Base-by-base conservation (phyloP, 441 rosid genomes). In the Pelargonium fulgidum region DNA sequence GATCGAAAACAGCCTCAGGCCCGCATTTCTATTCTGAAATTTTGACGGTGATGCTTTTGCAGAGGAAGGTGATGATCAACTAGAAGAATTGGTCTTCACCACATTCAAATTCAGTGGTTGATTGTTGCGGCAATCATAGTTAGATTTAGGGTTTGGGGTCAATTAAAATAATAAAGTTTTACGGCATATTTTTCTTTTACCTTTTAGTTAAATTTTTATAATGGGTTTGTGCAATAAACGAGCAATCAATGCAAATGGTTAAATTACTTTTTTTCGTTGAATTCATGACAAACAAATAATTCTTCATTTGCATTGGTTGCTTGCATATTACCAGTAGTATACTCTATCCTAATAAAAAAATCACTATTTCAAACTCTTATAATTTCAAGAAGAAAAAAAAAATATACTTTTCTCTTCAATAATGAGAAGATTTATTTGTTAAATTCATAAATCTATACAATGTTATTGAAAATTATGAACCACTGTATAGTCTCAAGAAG, bases 51-150 rank as follows among this genome's bases (percentile, higher is more conserved):
- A 24, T 24, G 29, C 29, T 24, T 24, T 24, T 24, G 29, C 29
- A 24, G 29, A 24, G 2, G 29, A 54, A 17, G 61, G 19, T 6
- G 61, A 54, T 14, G 11, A 54, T 17, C 29, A 24, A 3, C 29
- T 1, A 24, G 61, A 14, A 54, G 22, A 54, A 54, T 54, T 54
- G 61, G 61, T 13, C 61, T 54, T 54, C 7, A 17, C 24, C 61
- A 16, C 61, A 17, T 54, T 16, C 61, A 54, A 54, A 54, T 54
- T 54, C 61, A 54, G 61, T 54, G 61, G 61, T 54, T 54, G 61
- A 16, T 7, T 52, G 6, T 52, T 2, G n/a, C 58, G 29, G 29
- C 29, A 24, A 24, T 1, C 29, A 24, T 24, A 24, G 2, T 2
- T 24, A 24, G 3, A 24, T 24, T 17, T 7, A 14, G 61, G 20